Evolutionary conservation across 1,284 basidiomycete genomes (phyloP).

Genomic region (Rhodotorula glutinis): DNA sequence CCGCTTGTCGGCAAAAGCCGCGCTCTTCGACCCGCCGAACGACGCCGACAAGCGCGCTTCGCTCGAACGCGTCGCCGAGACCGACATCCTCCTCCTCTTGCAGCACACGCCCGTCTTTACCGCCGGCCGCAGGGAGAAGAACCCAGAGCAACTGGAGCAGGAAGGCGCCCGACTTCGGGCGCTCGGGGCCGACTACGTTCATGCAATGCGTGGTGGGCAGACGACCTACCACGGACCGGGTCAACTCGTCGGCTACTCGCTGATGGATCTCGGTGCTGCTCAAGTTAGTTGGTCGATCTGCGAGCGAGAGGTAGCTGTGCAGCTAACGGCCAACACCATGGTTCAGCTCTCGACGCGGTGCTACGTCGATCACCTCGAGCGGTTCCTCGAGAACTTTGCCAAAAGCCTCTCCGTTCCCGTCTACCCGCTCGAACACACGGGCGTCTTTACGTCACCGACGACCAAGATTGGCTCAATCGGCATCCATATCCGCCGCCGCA

Average conservation of each 20-base stretch:
- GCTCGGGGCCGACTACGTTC: constrained; percentile 82
- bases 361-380: constrained; percentile 54
- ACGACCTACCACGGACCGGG: constrained; percentile 97
- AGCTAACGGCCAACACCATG: not conserved
- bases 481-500: constrained; percentile 88
- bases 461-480: constrained; percentile 92
- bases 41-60: constrained; percentile 54
- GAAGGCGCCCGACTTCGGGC: constrained; percentile 66
- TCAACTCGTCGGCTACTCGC: constrained; percentile 92
- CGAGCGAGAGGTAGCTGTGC: not conserved
- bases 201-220: constrained; percentile 82
- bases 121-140: constrained; percentile 75
- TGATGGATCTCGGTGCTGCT: constrained; percentile 71
- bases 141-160: constrained; percentile 55
- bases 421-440: constrained; percentile 65
- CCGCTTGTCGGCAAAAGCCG: constrained; percentile 51
- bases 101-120: constrained; percentile 94
- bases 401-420: constrained; percentile 53
- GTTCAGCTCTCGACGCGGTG: constrained; percentile 51
- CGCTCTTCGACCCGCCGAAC: constrained; percentile 55
- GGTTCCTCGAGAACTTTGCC: constrained; percentile 45
- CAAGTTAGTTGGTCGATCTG: constrained; percentile 51
- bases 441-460: constrained; percentile 64
- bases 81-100: constrained; percentile 55
- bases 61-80: constrained; percentile 45